Conservation (phyloP, 1,284 basidiomycete genomes). For the Ceratobasidium papillatum region DNA sequence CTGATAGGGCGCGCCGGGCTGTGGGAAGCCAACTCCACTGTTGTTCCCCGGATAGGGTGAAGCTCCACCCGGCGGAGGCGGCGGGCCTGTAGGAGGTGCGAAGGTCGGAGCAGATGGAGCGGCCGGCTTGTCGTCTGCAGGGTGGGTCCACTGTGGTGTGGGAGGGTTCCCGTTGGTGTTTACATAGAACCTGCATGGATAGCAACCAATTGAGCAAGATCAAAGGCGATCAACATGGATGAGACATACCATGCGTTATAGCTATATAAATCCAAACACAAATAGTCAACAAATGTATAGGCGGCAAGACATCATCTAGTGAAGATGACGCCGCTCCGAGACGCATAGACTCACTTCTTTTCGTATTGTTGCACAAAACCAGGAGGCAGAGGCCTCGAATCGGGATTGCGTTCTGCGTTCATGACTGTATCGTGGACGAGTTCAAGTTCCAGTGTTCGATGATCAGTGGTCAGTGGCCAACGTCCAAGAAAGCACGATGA, state of each 20-base stretch:
- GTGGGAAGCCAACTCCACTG: not conserved
- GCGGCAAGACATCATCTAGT: conserved; percentile 31
- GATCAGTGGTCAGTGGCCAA: not conserved
- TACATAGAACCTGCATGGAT: conserved; percentile 69
- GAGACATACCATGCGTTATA: conserved; percentile 70
- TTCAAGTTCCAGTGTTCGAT: not conserved
- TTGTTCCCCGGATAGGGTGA: conserved; percentile 29
- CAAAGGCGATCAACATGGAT: not conserved
- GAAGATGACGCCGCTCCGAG: conserved; percentile 43
- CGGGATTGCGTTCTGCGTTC: conserved; percentile 34
- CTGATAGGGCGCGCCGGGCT: not conserved
- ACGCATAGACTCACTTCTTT: conserved; percentile 60
- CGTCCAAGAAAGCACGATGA: not conserved
- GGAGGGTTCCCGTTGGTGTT: conserved; percentile 68
- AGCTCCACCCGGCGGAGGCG: conserved; percentile 20
- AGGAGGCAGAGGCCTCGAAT: conserved; percentile 46
- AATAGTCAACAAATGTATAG: conserved; percentile 46
- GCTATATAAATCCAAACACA: conserved; percentile 15
- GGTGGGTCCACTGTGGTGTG: conserved; percentile 71
- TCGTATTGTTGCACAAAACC: conserved; percentile 79
- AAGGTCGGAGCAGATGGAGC: conserved; percentile 49
- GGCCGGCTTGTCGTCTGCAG: conserved; percentile 59
- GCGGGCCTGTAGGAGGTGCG: conserved; percentile 42
- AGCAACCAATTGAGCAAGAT: not conserved
- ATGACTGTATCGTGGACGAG: not conserved